Conservation (phyloP, 768 basidiomycete species). For the Russula griseocarnosa region DNA sequence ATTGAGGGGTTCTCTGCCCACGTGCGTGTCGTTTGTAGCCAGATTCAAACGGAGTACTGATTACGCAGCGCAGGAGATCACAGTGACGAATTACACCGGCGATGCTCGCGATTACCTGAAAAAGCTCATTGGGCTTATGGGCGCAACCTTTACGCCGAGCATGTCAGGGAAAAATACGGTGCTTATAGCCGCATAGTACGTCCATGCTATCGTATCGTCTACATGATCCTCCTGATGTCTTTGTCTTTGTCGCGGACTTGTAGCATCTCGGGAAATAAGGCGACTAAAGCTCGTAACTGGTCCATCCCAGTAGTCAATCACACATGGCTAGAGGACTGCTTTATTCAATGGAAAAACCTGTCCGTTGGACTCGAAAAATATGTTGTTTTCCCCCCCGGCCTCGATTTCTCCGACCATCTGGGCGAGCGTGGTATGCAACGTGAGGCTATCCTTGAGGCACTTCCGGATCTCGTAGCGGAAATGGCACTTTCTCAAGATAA, state of each 20-base stretch:
- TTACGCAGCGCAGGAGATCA: slow-evolving; percentile 52
- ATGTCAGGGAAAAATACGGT: slow-evolving; percentile 76
- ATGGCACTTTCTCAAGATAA: slow-evolving; percentile 4
- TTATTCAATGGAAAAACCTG: slow-evolving; percentile 70
- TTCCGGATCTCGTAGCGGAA: slow-evolving; percentile 17
- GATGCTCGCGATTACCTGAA: slow-evolving; percentile 85
- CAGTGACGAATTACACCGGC: slow-evolving; percentile 87
- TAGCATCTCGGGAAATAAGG: slow-evolving; percentile 46
- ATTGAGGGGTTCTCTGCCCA: slow-evolving; percentile 58
- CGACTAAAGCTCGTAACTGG: slow-evolving; percentile 71
- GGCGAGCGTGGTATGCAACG: slow-evolving; percentile 33
- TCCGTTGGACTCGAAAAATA: slow-evolving; percentile 65
- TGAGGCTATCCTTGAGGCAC: slow-evolving; percentile 25
- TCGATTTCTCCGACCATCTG: slow-evolving; percentile 55
- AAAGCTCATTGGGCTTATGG: slow-evolving; percentile 70
- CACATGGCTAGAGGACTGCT: slow-evolving; percentile 88
- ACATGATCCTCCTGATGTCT: slow-evolving; percentile 2
- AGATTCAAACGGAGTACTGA: not conserved
- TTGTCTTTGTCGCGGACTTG: not conserved
- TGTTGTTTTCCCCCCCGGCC: slow-evolving; percentile 59
- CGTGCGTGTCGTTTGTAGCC: slow-evolving; percentile 43
- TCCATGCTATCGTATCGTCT: slow-evolving; percentile 21
- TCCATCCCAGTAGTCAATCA: slow-evolving; percentile 86
- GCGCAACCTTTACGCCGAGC: slow-evolving; percentile 75
- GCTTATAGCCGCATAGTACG: slow-evolving; percentile 81